These are phyloP conservation scores for Pleurotus sapidus DNA, from an alignment of 768 basidiomycete genomes.

Conservation along the genomic window DNA sequence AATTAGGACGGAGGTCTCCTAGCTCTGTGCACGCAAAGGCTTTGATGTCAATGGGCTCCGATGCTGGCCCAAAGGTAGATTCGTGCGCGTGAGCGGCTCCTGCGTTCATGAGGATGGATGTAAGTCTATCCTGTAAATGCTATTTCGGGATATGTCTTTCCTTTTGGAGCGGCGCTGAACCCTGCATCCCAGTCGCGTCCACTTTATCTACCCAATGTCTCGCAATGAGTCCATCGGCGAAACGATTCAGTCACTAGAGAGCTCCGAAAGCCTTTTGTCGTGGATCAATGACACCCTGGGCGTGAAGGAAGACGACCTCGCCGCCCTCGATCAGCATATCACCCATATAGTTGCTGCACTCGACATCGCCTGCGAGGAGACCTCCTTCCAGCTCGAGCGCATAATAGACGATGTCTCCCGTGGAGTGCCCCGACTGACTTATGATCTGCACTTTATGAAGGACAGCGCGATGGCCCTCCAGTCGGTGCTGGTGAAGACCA, in stretches of 20 bases:
- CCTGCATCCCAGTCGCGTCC: background rate
- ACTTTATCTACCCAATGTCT: background rate
- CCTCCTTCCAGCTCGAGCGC: constrained; percentile 80
- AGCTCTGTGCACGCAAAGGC: constrained; percentile 6
- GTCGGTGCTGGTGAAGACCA: constrained; percentile 58
- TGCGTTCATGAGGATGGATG: constrained; percentile 14
- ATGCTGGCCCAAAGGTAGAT: constrained; percentile 63
- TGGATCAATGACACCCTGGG: constrained; percentile 71
- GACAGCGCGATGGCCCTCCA: constrained; percentile 84
- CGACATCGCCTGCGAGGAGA: constrained; percentile 86
- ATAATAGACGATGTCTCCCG: constrained; percentile 92
- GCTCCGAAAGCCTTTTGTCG: constrained; percentile 57
- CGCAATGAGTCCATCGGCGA: constrained; percentile 32
- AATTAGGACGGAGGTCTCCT: background rate
- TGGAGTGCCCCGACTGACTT: constrained; percentile 85
- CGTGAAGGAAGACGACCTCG: constrained; percentile 35
- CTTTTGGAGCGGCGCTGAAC: constrained; percentile 11
- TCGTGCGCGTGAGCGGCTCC: constrained; percentile 31
- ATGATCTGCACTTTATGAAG: constrained; percentile 97
- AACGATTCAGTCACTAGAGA: constrained; percentile 52
- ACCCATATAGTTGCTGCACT: constrained; percentile 74
- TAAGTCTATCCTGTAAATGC: too few relatives aligned
- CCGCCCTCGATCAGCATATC: constrained; percentile 69
- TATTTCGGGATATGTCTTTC: too few relatives aligned
- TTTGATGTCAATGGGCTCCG: constrained; percentile 46